Base-by-base conservation (phyloP, 2,329 filamentous ascomycete genomes). In the Colletotrichum tabaci region DNA sequence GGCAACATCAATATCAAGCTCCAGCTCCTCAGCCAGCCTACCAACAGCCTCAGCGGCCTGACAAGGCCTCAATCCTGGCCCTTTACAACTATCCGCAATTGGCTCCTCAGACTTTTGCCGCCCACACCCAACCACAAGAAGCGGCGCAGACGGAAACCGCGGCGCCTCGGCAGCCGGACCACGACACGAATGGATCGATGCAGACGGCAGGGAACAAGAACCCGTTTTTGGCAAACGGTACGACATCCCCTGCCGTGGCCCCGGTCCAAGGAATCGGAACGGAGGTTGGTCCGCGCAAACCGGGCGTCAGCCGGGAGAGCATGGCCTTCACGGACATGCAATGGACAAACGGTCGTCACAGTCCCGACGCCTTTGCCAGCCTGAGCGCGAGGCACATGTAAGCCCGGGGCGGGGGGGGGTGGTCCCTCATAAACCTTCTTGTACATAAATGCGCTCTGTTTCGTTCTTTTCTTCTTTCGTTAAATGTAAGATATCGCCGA, bases 341-440 rank as follows among this genome's bases (percentile, higher is more conserved):
- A 56, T 91, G 89, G 89, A 86, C 86, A 76, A 92, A 91, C 76
- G 93, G 93, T 12, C 85, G 93, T 52, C 93, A 95, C 77, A 94
- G 92, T 76, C 93, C 93, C 4, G 93, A 95, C 80, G 93, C 93
- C 16, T 95, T 95, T 85, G 90, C 93, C 2, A 93, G 91, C 61
- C 83, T 95, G 74, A 94, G 92, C 77, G 90, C 92, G 63, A 84
- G 88, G 74, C 87, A 88, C 77, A 82, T 77, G 67, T 79, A 74
- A 82, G 12, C 23, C 56, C 16, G 44, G 44, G 49, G 23, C 44
- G 46, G 13, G n/a, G 16, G n/a, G 16, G 40, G 6, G 10, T 26
- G 21, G 30, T 35, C 8, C 8, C 30, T n/a, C 58, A 30, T 23
- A 38, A 15, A 35, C 58, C 40, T 68, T 63, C 52, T 58, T 71